Evolutionary conservation across 2,329 filamentous ascomycete genomes (phyloP).

Genomic region (Colletotrichum higginsianum): DNA sequence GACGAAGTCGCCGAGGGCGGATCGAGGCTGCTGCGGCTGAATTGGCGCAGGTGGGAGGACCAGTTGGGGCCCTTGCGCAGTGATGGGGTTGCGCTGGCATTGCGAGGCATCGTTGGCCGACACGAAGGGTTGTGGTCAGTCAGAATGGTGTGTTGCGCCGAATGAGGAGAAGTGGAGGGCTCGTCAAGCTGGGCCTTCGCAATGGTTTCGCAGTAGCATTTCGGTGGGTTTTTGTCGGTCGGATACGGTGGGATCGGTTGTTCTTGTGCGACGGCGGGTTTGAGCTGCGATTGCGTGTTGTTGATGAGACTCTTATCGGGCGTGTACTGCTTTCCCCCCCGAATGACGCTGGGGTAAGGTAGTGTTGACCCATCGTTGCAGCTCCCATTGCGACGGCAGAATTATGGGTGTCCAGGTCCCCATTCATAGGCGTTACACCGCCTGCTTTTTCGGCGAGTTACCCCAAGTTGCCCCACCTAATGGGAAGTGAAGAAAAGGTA

Average conservation of each 20-base stretch:
- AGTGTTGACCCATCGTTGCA: slow-evolving; percentile 23
- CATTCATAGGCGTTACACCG: background rate
- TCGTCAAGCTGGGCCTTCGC: slow-evolving; percentile 35
- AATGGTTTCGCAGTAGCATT: slow-evolving; percentile 33
- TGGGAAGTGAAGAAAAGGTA: too few relatives aligned
- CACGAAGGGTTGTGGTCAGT: slow-evolving; percentile 13
- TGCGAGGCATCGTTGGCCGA: slow-evolving; percentile 55
- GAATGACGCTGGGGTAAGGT: slow-evolving; percentile 5
- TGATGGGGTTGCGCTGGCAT: slow-evolving; percentile 56
- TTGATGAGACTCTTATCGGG: slow-evolving; percentile 8
- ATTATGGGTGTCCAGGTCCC: slow-evolving; percentile 28
- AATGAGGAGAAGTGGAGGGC: slow-evolving; percentile 30
- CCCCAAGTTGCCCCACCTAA: slow-evolving; percentile 10
- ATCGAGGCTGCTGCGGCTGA: slow-evolving; percentile 65
- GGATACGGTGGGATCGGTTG: background rate
- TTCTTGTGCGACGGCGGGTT: background rate
- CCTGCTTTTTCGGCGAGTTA: background rate
- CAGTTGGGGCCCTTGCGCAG: slow-evolving; percentile 64
- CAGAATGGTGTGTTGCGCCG: slow-evolving; percentile 10
- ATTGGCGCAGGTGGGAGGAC: slow-evolving; percentile 68
- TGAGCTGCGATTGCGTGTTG: background rate
- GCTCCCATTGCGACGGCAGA: slow-evolving; percentile 35
- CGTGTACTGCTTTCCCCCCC: background rate
- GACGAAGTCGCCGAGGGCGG: slow-evolving; percentile 52
- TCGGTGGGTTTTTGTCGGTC: slow-evolving; percentile 9